These are phyloP conservation scores for Nymphaea colorata DNA, from an alignment of 164 flowering plant genomes.

Conservation along the genomic window DNA sequence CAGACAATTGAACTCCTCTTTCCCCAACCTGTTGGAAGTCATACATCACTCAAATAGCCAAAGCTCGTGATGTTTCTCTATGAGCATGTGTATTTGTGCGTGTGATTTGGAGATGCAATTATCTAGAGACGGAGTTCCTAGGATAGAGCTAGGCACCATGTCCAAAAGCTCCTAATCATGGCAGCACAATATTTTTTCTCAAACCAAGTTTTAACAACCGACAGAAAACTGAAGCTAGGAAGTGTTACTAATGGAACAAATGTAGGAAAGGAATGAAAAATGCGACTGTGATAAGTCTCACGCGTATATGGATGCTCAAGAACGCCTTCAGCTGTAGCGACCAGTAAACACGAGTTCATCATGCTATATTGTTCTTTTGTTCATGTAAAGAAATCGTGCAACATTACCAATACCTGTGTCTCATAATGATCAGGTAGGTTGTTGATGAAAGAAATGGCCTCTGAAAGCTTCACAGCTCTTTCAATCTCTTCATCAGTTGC, in stretches of 20 bases:
- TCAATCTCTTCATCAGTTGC: slow-evolving; percentile 44
- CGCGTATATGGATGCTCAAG: too few relatives aligned
- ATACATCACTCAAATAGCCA: background rate
- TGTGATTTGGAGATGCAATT: too few relatives aligned
- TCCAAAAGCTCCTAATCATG: background rate
- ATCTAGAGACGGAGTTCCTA: too few relatives aligned
- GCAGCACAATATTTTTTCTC: background rate
- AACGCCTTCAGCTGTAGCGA: too few relatives aligned
- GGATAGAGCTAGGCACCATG: too few relatives aligned
- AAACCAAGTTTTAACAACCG: background rate
- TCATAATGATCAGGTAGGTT: slow-evolving; percentile 50
- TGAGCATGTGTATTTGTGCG: too few relatives aligned
- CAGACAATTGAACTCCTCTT: slow-evolving; percentile 2
- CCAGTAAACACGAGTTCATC: too few relatives aligned
- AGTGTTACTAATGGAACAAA: too few relatives aligned
- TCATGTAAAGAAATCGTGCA: background rate
- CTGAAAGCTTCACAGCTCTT: slow-evolving; percentile 58
- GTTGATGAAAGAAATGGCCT: slow-evolving; percentile 66
- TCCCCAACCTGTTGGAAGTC: slow-evolving; percentile 1
- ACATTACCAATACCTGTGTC: slow-evolving; percentile 39
- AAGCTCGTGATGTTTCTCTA: too few relatives aligned
- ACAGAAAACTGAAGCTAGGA: too few relatives aligned
- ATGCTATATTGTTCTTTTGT: background rate
- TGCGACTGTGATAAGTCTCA: too few relatives aligned
- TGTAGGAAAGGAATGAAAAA: too few relatives aligned